These are phyloP conservation scores for Sanghuangporus sanghuang DNA, from an alignment of 1,284 basidiomycete genomes.

Conservation along the genomic window DNA sequence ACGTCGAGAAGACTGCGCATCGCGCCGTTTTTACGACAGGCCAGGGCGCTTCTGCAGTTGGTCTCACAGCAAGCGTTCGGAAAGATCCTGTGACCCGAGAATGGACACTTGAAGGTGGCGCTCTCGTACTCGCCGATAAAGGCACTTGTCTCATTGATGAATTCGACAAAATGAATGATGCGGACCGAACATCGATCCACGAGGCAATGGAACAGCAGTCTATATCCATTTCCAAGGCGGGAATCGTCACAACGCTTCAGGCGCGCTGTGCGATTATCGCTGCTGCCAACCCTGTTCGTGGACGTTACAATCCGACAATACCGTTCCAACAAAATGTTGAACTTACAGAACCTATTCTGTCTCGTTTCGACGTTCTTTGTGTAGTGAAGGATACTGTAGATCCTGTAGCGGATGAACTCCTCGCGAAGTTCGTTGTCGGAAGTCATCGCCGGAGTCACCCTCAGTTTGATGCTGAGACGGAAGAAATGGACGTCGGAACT, in stretches of 20 bases:
- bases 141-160: constrained; percentile 99
- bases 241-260: constrained; percentile 95
- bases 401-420: constrained; percentile 93
- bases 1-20: constrained; percentile 97
- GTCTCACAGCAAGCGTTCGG: constrained; percentile 96
- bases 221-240: constrained; percentile 99
- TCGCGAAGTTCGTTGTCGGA: constrained; percentile 96
- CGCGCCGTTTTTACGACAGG: constrained; percentile 98
- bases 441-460: constrained; percentile 94
- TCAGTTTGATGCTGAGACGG: constrained; percentile 77
- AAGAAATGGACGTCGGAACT: constrained; percentile 89
- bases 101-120: constrained; percentile 98
- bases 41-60: constrained; percentile 96
- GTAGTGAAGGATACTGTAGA: constrained; percentile 98
- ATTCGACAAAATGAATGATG: constrained; percentile 99
- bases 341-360: constrained; percentile 96
- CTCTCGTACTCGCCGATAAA: constrained; percentile 96
- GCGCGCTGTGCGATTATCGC: constrained; percentile 97
- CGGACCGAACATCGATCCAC: constrained; percentile 95
- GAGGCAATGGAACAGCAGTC: constrained; percentile 99
- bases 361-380: constrained; percentile 97
- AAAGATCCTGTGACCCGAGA: constrained; percentile 97
- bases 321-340: constrained; percentile 99
- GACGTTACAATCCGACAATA: constrained; percentile 94
- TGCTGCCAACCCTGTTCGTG: constrained; percentile 95